Evolutionary conservation across 495 filamentous ascomycete genomes (phyloP), one percentile per base, ranked within the genome.

Genomic region (Talaromyces nanjingensis): DNA sequence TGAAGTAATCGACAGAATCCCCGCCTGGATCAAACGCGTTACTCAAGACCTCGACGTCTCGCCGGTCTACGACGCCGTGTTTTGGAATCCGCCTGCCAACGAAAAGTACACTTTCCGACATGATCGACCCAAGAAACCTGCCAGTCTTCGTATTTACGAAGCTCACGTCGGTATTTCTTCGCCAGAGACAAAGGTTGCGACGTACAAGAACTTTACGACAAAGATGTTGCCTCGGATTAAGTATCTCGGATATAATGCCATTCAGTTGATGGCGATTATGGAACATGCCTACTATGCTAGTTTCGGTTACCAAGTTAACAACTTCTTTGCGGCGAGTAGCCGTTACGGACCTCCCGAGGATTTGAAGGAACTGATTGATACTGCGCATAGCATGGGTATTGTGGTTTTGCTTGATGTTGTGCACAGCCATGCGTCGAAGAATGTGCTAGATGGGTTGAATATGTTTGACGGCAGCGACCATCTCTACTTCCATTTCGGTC

Each of bases 231-330:
- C 93, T 8, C 87, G 93, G 65, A 97, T 98, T 77, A 87, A 92
- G 70, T 79, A 85, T 68, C 81, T 97, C 62, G 94, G 93, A 62
- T 98, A 98, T 78, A 97, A 98, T 77, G 89, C 93, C 47, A 97
- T 98, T 68, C 94, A 98, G 74, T 81, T 98, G 67, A 98, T 98
- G 94, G 94, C 94, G 47, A 83, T 98, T 68, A 98, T 98, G 91
- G 94, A 98, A 73, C 94, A 98, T 77, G 93, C 94, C 29, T 98
- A 98, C 79, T 98, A 98, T 75, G 94, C 94, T 66, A 97, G 93
- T 68, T 98, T 98, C 70, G 94, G 94, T 37, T 98, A 98, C 75
- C 94, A 98, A 72, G 86, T 98, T 68, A 98, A 97, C 76, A 97
- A 89, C 77, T 98, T 98, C 83, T 98, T 98, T 71, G 96, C 94